phyloP scores from a whole-genome alignment of 805 yeast species.

The Metschnikowia henanensis region DNA sequence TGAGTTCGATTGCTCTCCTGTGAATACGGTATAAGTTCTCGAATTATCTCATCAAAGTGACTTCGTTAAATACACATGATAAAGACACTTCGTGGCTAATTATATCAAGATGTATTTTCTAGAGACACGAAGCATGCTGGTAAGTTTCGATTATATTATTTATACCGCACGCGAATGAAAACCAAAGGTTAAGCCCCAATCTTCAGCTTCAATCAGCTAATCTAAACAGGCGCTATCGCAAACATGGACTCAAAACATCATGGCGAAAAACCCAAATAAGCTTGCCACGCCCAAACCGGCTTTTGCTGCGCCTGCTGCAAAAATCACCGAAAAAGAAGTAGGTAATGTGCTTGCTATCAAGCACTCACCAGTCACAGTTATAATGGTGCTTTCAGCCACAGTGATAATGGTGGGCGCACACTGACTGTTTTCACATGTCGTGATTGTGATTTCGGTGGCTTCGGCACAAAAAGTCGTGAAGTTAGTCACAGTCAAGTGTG shows the following conservation, averaged over 20 bases:
- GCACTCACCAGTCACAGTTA: constrained; percentile 34
- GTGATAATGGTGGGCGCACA: constrained; percentile 30
- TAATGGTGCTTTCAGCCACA: constrained; percentile 30
- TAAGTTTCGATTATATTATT: too few relatives aligned
- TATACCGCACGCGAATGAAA: too few relatives aligned
- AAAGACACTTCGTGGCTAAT: too few relatives aligned
- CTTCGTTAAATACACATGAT: too few relatives aligned
- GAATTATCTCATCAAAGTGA: too few relatives aligned
- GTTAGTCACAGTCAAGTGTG: constrained; percentile 3
- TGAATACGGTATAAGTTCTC: too few relatives aligned
- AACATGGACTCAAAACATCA: not conserved
- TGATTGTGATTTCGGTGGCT: constrained; percentile 32
- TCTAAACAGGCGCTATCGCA: not conserved
- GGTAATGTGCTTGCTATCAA: constrained; percentile 26
- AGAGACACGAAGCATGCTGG: too few relatives aligned
- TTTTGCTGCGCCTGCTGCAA: constrained; percentile 38
- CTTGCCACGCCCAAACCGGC: constrained; percentile 24
- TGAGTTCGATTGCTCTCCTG: too few relatives aligned
- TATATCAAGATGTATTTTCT: too few relatives aligned
- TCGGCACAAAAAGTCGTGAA: constrained; percentile 1
- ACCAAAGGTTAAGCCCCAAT: too few relatives aligned
- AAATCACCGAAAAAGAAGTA: constrained; percentile 24
- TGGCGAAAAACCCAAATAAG: constrained; percentile 11
- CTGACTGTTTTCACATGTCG: constrained; percentile 28
- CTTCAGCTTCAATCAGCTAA: too few relatives aligned